A percentile compares a stretch with the other conserved stretches of the same genome.
Conservation (phyloP, 2,329 filamentous ascomycete species). For the Alternaria triticimaculans region DNA sequence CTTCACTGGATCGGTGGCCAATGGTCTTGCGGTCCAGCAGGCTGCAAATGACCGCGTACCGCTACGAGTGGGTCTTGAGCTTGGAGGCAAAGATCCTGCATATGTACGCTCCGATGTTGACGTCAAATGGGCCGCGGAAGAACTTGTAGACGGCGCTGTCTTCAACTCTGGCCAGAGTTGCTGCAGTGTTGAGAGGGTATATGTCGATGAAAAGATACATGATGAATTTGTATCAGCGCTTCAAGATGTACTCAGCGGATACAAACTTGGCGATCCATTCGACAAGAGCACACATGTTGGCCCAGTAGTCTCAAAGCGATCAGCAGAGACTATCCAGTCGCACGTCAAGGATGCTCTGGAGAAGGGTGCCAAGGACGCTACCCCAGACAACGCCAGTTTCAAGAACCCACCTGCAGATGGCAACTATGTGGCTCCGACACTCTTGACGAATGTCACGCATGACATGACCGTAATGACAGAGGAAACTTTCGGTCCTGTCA, state of each 20-base stretch:
- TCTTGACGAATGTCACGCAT: conserved; percentile 81
- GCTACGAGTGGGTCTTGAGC: conserved; percentile 85
- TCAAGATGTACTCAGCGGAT: conserved; percentile 77
- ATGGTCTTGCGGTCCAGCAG: conserved; percentile 83
- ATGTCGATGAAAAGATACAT: conserved; percentile 85
- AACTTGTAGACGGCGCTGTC: conserved; percentile 93
- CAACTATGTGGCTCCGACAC: conserved; percentile 87
- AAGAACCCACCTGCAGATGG: conserved; percentile 74
- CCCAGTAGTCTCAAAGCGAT: conserved; percentile 83
- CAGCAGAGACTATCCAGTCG: conserved; percentile 75
- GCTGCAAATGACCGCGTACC: conserved; percentile 80
- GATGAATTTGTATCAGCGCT: conserved; percentile 81
- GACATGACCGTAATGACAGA: conserved; percentile 88
- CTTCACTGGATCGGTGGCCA: conserved; percentile 92
- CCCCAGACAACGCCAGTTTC: conserved; percentile 82
- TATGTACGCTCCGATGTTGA: conserved; percentile 89
- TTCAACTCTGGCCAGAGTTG: conserved; percentile 99
- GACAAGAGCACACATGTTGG: conserved; percentile 82
- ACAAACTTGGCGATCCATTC: conserved; percentile 87
- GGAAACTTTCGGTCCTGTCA: conserved; percentile 93
- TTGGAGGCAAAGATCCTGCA: conserved; percentile 93
- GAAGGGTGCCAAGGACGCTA: conserved; percentile 84
- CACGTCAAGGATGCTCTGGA: conserved; percentile 83
- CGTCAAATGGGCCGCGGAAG: conserved; percentile 86
- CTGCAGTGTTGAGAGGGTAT: conserved; percentile 90